These are phyloP conservation scores for Leccinum imitatum DNA, from an alignment of 768 basidiomycete genomes.

Conservation along the genomic window DNA sequence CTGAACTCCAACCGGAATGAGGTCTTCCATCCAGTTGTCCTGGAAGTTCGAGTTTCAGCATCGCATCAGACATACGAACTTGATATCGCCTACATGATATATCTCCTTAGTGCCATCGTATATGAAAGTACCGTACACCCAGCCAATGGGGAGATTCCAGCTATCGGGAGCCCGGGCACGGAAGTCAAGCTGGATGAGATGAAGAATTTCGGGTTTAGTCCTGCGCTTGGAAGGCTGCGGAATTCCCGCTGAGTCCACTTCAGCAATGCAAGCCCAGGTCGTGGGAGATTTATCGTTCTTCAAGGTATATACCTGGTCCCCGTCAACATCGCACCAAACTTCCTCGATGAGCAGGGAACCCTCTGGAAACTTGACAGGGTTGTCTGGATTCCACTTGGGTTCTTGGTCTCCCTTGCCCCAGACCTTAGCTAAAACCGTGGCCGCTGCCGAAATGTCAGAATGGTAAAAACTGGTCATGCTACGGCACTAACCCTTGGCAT, in stretches of 20 bases:
- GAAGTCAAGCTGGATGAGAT: conserved; percentile 1
- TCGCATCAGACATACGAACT: neutral
- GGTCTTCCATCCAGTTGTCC: neutral
- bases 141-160: neutral
- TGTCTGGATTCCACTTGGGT: neutral
- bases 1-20: conserved; percentile 3
- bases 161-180: neutral
- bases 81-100: neutral
- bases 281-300: neutral
- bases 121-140: conserved; percentile 3
- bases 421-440: neutral
- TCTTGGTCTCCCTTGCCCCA: neutral
- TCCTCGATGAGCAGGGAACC: neutral
- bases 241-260: neutral
- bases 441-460: neutral
- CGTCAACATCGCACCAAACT: neutral
- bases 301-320: neutral
- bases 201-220: neutral
- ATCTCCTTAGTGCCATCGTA: neutral
- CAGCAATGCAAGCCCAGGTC: neutral
- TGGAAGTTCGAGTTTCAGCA: neutral
- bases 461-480: neutral
- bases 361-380: neutral
- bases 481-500: neutral
- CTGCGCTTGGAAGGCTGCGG: neutral